Evolutionary conservation across 768 basidiomycete genomes (phyloP), one percentile per base, ranked within the genome.

Genomic region (Artomyces pyxidatus): DNA sequence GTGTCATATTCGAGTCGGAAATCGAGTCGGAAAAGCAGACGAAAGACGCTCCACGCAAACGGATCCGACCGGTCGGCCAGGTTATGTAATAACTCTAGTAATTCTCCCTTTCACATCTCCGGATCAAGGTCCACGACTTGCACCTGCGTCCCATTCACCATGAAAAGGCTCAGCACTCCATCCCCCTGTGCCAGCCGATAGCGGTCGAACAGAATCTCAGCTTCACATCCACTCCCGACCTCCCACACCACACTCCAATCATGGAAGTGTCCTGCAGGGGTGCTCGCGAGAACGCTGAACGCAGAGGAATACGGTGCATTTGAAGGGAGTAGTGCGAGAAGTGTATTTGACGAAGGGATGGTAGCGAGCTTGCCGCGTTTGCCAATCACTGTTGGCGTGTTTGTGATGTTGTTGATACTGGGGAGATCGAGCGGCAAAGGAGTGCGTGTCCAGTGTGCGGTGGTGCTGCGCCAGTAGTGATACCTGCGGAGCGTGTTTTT

Each of bases 361-460:
- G 57, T 52, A 38, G 59, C 63, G 32, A 68, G 57, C 51, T 68
- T 69, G 26, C 67, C 68, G 49, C 67, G 63, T 49, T 70, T 69
- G 28, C 68, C 68, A 52, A 65, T 68, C 29, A 65, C 63, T 3
- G 65, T 68, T 1, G 65, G 65, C 11, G 66, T 67, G 25, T 52
- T 57, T 5, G 68, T 69, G 38, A 68, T 59, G 59, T 68, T 69
- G 51, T 67, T 64, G 14, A 49, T 39, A 43, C 60, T 59, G n/a
- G 44, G 49, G 2, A 61, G 55, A 26, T 51, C 54, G 14, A 62
- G 58, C 4, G 68, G 65, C 21, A 69, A 54, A 6, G 64, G 43
- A 4, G 60, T 66, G 9, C 67, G 64, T 11, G 62, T 69, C 67
- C 68, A 68, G 45, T 58, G 41, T 22, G 32, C 39, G 8, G 45